phyloP scores from a whole-genome alignment of 352 stramenopile species.

The Pythium folliculosum region DNA sequence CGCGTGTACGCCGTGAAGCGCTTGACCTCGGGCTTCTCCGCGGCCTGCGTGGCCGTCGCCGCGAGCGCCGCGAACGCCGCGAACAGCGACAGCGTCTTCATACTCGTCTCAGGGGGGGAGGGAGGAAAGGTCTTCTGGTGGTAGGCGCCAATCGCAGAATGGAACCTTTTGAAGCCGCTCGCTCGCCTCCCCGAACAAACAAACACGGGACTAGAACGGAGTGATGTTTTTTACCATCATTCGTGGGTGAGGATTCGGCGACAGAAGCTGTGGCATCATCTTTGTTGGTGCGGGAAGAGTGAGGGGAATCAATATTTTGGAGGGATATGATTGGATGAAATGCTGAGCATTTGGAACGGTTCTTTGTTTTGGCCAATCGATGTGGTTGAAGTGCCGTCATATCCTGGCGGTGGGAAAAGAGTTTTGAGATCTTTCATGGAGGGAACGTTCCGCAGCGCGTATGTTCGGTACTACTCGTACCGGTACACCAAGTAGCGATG shows the following conservation, averaged over 20 bases:
- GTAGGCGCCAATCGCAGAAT: constrained; percentile 23
- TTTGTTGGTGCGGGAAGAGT: background rate
- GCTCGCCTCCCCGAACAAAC: too few relatives aligned
- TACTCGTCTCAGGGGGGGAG: background rate
- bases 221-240: background rate
- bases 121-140: constrained; percentile 13
- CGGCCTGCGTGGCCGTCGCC: background rate
- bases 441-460: too few relatives aligned
- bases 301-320: background rate
- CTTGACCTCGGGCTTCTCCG: constrained; percentile 42
- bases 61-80: constrained; percentile 19
- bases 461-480: too few relatives aligned
- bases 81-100: constrained; percentile 17
- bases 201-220: constrained; percentile 1
- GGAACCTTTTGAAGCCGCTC: background rate
- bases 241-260: background rate
- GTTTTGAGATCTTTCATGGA: too few relatives aligned
- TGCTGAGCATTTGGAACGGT: too few relatives aligned
- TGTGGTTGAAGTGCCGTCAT: background rate
- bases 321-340: background rate
- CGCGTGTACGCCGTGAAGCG: constrained; percentile 68
- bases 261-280: background rate
- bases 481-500: too few relatives aligned
- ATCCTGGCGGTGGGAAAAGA: too few relatives aligned
- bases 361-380: background rate